Evolutionary conservation across 495 filamentous ascomycete genomes (phyloP).

Genomic region (Hypoxylon subgilvum): DNA sequence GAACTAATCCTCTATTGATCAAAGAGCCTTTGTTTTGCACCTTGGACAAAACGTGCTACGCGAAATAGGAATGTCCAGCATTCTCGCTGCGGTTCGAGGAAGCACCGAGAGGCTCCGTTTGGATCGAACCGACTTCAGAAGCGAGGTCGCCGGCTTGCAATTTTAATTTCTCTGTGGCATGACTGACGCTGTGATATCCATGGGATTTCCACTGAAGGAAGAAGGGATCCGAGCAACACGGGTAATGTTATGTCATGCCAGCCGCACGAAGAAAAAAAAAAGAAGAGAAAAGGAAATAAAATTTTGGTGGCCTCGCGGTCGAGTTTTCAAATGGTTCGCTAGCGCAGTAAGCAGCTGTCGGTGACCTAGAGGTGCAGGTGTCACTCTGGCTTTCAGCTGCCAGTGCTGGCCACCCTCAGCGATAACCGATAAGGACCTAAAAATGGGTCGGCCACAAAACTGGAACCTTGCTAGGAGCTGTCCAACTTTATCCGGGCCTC

Average conservation of each 20-base stretch:
- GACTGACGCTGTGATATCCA: slow-evolving; percentile 54
- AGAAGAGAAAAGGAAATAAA: slow-evolving; percentile 29
- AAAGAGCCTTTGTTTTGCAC: too few relatives aligned
- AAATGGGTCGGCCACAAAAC: slow-evolving; percentile 9
- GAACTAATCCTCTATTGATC: too few relatives aligned
- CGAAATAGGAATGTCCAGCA: slow-evolving; percentile 46
- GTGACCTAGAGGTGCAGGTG: not conserved
- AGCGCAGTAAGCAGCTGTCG: slow-evolving; percentile 27
- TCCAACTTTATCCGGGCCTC: slow-evolving; percentile 17
- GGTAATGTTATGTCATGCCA: slow-evolving; percentile 53
- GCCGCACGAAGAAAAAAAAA: slow-evolving; percentile 44
- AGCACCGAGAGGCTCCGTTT: slow-evolving; percentile 41
- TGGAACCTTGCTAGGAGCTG: too few relatives aligned
- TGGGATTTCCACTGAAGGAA: slow-evolving; percentile 42
- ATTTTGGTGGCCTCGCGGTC: slow-evolving; percentile 30
- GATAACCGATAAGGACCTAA: not conserved
- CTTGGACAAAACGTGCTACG: not conserved
- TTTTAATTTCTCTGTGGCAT: slow-evolving; percentile 55
- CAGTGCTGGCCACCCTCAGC: slow-evolving; percentile 1
- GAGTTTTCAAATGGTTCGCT: slow-evolving; percentile 31
- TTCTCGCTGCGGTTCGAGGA: slow-evolving; percentile 52
- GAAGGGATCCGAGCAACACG: slow-evolving; percentile 55
- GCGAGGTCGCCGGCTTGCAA: slow-evolving; percentile 51
- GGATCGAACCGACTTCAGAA: slow-evolving; percentile 49
- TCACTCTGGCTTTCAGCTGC: not conserved